Evolutionary conservation across 2,329 filamentous ascomycete species (phyloP).

Genomic region (Xylariaceae sp.): DNA sequence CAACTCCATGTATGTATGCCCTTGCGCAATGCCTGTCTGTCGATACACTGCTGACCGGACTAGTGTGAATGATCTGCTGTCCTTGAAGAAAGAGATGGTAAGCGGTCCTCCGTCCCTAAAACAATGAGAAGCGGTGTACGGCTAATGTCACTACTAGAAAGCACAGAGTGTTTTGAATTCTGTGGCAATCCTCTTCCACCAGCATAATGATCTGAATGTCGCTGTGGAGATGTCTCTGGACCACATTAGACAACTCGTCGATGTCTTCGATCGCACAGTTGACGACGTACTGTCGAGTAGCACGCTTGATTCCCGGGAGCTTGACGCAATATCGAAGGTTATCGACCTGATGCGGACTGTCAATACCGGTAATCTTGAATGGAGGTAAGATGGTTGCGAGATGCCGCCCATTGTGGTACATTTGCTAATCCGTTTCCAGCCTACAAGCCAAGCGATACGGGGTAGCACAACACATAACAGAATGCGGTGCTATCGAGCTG

Average conservation of each 20-base stretch:
- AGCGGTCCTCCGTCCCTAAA: neutral
- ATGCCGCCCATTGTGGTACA: neutral
- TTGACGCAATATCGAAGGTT: slow-evolving; percentile 29
- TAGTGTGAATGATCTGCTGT: slow-evolving; percentile 38
- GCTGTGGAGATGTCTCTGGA: slow-evolving; percentile 37
- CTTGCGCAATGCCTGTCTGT: neutral
- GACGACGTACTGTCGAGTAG: slow-evolving; percentile 26
- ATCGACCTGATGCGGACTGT: slow-evolving; percentile 33
- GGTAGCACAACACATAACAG: slow-evolving; percentile 24
- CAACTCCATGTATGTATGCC: slow-evolving; percentile 35
- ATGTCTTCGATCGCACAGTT: slow-evolving; percentile 33
- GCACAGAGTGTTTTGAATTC: slow-evolving; percentile 38
- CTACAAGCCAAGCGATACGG: slow-evolving; percentile 32
- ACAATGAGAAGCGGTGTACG: neutral
- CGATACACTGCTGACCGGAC: slow-evolving; percentile 5
- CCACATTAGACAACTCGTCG: slow-evolving; percentile 30
- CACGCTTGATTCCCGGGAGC: slow-evolving; percentile 23
- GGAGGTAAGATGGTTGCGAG: slow-evolving; percentile 30
- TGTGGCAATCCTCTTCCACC: slow-evolving; percentile 37
- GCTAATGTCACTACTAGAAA: slow-evolving; percentile 21
- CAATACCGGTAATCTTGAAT: slow-evolving; percentile 37
- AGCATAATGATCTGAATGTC: slow-evolving; percentile 32
- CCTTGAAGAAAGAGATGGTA: slow-evolving; percentile 40
- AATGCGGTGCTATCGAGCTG: slow-evolving; percentile 30
- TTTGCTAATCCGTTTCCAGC: slow-evolving; percentile 20